Evolutionary conservation across 2,329 filamentous ascomycete species (phyloP).

Genomic region (Fusarium sp.): DNA sequence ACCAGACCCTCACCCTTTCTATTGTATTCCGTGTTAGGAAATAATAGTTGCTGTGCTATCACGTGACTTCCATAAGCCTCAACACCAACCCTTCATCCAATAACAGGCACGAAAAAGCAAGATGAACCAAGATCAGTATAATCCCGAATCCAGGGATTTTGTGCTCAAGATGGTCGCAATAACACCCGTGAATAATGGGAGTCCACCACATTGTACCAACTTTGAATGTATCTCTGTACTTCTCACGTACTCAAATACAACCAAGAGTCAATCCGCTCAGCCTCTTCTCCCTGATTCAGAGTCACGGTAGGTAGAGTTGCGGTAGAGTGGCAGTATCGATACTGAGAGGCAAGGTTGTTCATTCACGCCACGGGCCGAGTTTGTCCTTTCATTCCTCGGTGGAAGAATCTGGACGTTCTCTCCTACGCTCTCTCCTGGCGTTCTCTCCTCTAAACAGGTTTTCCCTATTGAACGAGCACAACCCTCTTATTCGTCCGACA

Average conservation of each 20-base stretch:
- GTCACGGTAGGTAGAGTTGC: background rate
- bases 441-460: background rate
- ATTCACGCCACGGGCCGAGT: background rate
- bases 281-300: background rate
- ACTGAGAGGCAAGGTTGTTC: background rate
- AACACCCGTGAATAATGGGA: background rate
- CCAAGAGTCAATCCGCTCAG: background rate
- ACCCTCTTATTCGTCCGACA: background rate
- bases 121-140: background rate
- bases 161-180: background rate
- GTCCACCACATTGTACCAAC: background rate
- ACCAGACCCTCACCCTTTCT: background rate
- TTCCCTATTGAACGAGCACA: background rate
- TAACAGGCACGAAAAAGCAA: background rate
- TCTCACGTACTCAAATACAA: background rate
- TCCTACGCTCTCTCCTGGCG: background rate
- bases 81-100: background rate
- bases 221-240: background rate
- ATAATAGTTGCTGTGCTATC: background rate
- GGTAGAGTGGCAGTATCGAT: background rate
- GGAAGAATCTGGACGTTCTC: background rate
- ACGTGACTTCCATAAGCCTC: background rate
- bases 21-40: background rate
- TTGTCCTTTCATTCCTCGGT: background rate
- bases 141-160: background rate